phyloP scores from a whole-genome alignment of 2,329 filamentous ascomycete species.

The Alternaria sp. region DNA sequence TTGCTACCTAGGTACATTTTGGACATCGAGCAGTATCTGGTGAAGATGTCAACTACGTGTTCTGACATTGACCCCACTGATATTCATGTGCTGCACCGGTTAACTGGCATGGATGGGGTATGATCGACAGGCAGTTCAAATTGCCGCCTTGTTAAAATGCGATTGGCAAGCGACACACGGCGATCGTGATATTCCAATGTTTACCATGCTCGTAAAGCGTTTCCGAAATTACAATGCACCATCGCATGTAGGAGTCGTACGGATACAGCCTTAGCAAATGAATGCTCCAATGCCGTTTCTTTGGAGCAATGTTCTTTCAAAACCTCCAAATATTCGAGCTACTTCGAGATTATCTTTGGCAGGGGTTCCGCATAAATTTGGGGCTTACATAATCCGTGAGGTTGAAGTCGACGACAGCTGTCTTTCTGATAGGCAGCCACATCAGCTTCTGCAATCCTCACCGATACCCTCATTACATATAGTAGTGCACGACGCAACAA shows the following conservation, averaged over 20 bases:
- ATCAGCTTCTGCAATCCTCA: conserved; percentile 7
- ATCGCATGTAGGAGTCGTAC: not conserved
- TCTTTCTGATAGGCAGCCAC: conserved; percentile 33
- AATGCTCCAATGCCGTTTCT: not conserved
- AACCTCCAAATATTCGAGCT: not conserved
- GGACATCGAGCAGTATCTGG: not conserved
- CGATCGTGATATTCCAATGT: conserved; percentile 3
- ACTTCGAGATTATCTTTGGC: not conserved
- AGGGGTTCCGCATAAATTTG: conserved; percentile 1
- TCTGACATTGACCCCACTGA: not conserved
- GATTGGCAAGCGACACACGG: conserved; percentile 2
- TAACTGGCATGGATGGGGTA: not conserved
- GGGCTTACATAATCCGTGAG: conserved; percentile 17
- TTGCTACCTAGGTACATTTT: conserved; percentile 2
- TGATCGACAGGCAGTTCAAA: conserved; percentile 1
- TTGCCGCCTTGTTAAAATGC: not conserved
- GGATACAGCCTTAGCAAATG: not conserved
- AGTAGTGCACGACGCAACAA: not conserved
- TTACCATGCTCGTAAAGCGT: not conserved
- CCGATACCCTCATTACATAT: not conserved
- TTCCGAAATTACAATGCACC: not conserved
- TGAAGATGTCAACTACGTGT: not conserved
- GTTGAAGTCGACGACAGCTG: conserved; percentile 30
- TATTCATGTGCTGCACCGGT: not conserved
- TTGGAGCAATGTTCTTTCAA: not conserved